Evolutionary conservation across 1,284 basidiomycete genomes (phyloP), one percentile per base, ranked within the genome.

Genomic region (Tilletia indica): DNA sequence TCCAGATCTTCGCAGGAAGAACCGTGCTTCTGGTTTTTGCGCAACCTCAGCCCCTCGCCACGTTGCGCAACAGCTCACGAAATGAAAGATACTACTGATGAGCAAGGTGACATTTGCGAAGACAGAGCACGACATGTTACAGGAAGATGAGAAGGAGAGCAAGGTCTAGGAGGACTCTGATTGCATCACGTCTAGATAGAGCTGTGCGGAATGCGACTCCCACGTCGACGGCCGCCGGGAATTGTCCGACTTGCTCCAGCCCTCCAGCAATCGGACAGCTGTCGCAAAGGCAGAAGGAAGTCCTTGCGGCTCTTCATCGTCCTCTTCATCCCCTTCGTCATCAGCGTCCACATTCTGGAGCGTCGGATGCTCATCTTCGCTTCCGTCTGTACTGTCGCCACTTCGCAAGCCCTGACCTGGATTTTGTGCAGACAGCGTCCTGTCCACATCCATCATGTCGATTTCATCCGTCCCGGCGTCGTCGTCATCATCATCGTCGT

Each of bases 121-220:
- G 14, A 9, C 42, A 45, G 42, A 45, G 42, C 9, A 14, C 42
- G 42, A 14, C 14, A 14, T 45, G 14, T 45, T 45, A 14, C 42
- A 45, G 14, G 42, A 45, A 45, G 25, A 31, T 31, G 25, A 45
- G 42, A 45, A 8, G 42, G 42, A 14, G 42, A 14, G 9, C 42
- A 45, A 45, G 42, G 42, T 45, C 42, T 45, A 45, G 9, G 42
- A 45, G 42, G 42, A 9, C 6, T 45, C 42, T 3, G 42, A 1
- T 14, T 45, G 42, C 9, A 45, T 45, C 6, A 45, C 42, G 42
- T 45, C 42, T 1, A 69, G 21, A 12, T 34, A 49, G 4, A 21
- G 19, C n/a, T 51, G 54, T 12, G 68, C 54, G 25, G 61, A 21
- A 6, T 69, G 38, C 19, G 54, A 6, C 61, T 69, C 61, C 68